Percentiles rank a stretch among this genome's conserved stretches.
Evolutionary conservation across 805 yeast genomes (phyloP).

Genomic region (Yarrowia sp.): DNA sequence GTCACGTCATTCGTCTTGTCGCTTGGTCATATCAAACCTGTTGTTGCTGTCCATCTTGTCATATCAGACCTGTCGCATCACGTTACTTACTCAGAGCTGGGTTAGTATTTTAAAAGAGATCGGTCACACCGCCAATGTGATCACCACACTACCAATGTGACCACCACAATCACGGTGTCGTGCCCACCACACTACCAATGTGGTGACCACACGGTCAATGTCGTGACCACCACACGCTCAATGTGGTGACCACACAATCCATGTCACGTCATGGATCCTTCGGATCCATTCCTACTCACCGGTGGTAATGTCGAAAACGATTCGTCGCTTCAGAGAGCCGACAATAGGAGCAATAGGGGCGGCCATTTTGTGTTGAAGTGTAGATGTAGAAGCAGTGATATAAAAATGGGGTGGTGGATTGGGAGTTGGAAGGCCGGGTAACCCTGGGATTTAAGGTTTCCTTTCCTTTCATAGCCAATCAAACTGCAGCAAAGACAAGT

Average conservation of each 20-base stretch:
- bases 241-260: not conserved
- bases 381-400: not conserved
- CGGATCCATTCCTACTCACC: slow-evolving; percentile 41
- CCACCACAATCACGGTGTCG: not conserved
- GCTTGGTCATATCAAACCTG: not conserved
- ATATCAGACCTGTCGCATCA: not conserved
- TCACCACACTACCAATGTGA: not conserved
- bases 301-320: slow-evolving; percentile 70
- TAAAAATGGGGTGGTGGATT: not conserved
- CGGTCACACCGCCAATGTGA: not conserved
- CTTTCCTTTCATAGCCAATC: not conserved
- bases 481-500: not conserved
- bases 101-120: not conserved
- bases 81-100: slow-evolving; percentile 29
- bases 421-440: not conserved
- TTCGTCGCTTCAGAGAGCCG: slow-evolving; percentile 77
- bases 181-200: not conserved
- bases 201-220: not conserved
- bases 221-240: not conserved
- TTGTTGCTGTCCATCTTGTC: not conserved
- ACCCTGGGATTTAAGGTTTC: not conserved
- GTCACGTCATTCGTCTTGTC: not conserved
- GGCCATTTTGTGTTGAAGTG: slow-evolving; percentile 40
- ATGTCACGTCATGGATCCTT: not conserved
- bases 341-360: slow-evolving; percentile 88